Conservation (phyloP, 176 grass and related monocot species). For the Carex scoparia region DNA sequence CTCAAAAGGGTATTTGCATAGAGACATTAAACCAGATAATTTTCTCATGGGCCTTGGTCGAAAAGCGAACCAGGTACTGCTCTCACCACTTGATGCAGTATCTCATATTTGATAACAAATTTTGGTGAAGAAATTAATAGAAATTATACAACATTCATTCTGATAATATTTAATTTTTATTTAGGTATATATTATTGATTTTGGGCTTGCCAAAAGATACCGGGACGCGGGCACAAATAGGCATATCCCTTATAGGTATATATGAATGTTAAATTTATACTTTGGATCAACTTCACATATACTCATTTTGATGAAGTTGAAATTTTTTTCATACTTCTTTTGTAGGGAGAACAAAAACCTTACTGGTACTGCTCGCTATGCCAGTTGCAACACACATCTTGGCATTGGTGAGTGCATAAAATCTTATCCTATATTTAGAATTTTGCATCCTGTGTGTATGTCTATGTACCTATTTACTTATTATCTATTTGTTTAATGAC, state of each 20-base stretch:
- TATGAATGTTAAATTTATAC: not conserved
- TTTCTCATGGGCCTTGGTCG: constrained; percentile 94
- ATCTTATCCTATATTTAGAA: not conserved
- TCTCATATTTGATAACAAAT: not conserved
- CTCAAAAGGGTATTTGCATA: constrained; percentile 95
- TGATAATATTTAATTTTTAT: constrained; percentile 27
- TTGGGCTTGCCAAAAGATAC: constrained; percentile 98
- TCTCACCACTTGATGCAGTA: not conserved
- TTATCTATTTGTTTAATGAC: constrained; percentile 26
- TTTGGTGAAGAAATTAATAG: not conserved
- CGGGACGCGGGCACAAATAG: constrained; percentile 77
- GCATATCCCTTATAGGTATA: constrained; percentile 87
- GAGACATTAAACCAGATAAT: constrained; percentile 96
- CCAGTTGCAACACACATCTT: constrained; percentile 93
- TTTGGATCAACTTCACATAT: constrained; percentile 11
- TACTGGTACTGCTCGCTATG: constrained; percentile 91
- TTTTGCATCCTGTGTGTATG: not conserved
- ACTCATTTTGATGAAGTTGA: not conserved
- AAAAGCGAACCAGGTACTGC: constrained; percentile 77
- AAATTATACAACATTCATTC: not conserved
- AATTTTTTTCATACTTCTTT: not conserved
- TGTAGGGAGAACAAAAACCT: constrained; percentile 94
- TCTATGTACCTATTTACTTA: constrained; percentile 12
- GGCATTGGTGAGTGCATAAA: constrained; percentile 60
- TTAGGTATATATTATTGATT: constrained; percentile 97